phyloP scores from a whole-genome alignment of 768 basidiomycete genomes.

The Pilatotrama ljubarskyi region DNA sequence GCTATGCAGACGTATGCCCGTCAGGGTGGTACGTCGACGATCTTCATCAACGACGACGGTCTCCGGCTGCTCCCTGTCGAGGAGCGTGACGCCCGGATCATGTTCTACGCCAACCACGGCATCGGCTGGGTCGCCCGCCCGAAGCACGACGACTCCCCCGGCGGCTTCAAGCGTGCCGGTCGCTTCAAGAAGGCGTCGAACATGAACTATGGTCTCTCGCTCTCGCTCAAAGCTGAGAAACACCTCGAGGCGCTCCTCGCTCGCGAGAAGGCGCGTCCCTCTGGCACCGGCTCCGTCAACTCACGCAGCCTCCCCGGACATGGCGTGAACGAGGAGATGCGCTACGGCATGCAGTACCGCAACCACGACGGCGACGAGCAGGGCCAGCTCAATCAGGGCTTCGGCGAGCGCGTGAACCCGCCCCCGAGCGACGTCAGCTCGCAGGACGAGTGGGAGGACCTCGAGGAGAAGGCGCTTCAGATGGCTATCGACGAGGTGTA shows the following conservation, averaged over 20 bases:
- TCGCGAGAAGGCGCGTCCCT: slow-evolving; percentile 24
- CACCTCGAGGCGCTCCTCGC: slow-evolving; percentile 34
- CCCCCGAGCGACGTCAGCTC: slow-evolving; percentile 23
- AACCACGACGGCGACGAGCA: slow-evolving; percentile 64
- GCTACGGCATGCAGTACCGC: slow-evolving; percentile 67
- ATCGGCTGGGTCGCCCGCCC: slow-evolving; percentile 65
- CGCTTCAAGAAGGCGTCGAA: slow-evolving; percentile 52
- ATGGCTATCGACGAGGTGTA: slow-evolving; percentile 54
- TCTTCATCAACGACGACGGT: slow-evolving; percentile 65
- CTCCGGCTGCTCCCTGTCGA: slow-evolving; percentile 47
- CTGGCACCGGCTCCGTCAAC: slow-evolving; percentile 24
- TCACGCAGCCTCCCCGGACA: slow-evolving; percentile 24
- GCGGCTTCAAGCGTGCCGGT: slow-evolving; percentile 52
- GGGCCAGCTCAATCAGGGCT: slow-evolving; percentile 34
- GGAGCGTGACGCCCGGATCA: slow-evolving; percentile 48
- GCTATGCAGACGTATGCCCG: slow-evolving; percentile 66
- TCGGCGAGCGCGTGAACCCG: slow-evolving; percentile 18
- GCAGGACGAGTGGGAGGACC: slow-evolving; percentile 35
- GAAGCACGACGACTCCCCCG: slow-evolving; percentile 42
- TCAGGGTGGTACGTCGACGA: slow-evolving; percentile 60
- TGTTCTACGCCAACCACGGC: slow-evolving; percentile 56
- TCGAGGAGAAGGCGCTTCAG: slow-evolving; percentile 51
- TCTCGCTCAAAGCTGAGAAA: slow-evolving; percentile 37
- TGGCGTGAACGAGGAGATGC: slow-evolving; percentile 34
- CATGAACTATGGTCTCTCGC: slow-evolving; percentile 45